A percentile compares a stretch with the other conserved stretches of the same genome.
Conservation (phyloP, 805 yeast genomes). For the Pichia ethanolica region DNA sequence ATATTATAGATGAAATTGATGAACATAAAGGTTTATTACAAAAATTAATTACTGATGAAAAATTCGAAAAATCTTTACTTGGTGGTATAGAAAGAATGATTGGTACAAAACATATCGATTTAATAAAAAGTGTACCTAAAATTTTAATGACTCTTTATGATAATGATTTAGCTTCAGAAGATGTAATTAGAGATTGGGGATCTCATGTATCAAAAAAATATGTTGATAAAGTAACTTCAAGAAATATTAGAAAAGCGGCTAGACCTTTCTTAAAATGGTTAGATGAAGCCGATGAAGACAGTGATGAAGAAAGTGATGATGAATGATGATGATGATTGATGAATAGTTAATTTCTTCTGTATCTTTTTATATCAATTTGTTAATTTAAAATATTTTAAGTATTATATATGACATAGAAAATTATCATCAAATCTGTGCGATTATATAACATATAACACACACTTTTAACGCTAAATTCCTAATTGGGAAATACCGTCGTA, state of each 20-base stretch:
- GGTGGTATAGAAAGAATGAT: constrained; percentile 95
- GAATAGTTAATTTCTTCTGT: too few relatives aligned
- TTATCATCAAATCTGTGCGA: too few relatives aligned
- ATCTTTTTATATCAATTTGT: too few relatives aligned
- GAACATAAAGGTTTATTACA: constrained; percentile 77
- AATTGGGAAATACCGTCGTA: too few relatives aligned
- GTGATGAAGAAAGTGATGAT: constrained; percentile 45
- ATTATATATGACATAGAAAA: too few relatives aligned
- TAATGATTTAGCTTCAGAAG: constrained; percentile 78
- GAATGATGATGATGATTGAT: constrained; percentile 15
- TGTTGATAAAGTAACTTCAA: constrained; percentile 84
- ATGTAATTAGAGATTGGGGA: constrained; percentile 76
- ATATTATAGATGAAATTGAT: constrained; percentile 63
- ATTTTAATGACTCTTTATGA: constrained; percentile 77
- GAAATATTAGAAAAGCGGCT: constrained; percentile 93
- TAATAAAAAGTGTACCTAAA: constrained; percentile 71
- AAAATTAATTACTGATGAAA: constrained; percentile 60
- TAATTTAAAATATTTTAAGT: too few relatives aligned
- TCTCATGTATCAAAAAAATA: constrained; percentile 86
- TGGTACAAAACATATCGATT: constrained; percentile 67
- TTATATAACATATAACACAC: too few relatives aligned
- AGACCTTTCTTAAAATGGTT: constrained; percentile 95
- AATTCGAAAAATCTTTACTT: constrained; percentile 78
- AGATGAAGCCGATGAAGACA: constrained; percentile 83
- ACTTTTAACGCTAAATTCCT: too few relatives aligned